Percentiles rank a stretch among this genome's conserved stretches.
Evolutionary conservation across 2,329 filamentous ascomycete genomes (phyloP).

Genomic region (Teratosphaeriaceae sp.): DNA sequence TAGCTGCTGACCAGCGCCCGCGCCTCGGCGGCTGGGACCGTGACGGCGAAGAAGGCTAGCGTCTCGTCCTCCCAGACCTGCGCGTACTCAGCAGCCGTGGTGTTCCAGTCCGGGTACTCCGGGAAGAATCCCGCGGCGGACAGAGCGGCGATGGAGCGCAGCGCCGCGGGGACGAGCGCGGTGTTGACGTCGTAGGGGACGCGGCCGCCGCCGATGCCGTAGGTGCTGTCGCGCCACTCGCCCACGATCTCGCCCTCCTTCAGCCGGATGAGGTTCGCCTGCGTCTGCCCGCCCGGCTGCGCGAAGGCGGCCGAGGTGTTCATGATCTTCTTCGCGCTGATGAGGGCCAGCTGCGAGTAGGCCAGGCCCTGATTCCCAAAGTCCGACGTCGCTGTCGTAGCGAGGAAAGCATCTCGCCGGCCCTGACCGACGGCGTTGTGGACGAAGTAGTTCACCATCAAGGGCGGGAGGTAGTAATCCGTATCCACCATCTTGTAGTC

Average conservation of each 20-base stretch:
- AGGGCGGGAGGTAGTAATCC: constrained; percentile 53
- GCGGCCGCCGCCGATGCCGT: constrained; percentile 54
- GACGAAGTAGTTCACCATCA: constrained; percentile 54
- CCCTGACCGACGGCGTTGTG: constrained; percentile 36
- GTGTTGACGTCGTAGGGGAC: constrained; percentile 63
- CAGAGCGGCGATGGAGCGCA: constrained; percentile 51
- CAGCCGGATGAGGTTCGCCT: constrained; percentile 52
- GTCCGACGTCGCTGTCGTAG: constrained; percentile 43
- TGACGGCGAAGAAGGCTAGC: constrained; percentile 50
- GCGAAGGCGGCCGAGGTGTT: constrained; percentile 49
- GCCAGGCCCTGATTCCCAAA: constrained; percentile 46
- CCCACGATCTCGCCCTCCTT: constrained; percentile 50
- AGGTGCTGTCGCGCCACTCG: constrained; percentile 57
- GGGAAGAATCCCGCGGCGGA: constrained; percentile 47
- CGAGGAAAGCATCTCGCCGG: constrained; percentile 33
- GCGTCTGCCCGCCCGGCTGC: constrained; percentile 36
- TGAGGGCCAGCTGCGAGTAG: constrained; percentile 46
- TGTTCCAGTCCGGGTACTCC: constrained; percentile 41
- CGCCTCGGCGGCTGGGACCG: constrained; percentile 40
- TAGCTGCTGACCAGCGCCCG: constrained; percentile 44
- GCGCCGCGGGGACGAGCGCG: constrained; percentile 54
- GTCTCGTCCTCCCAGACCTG: constrained; percentile 57
- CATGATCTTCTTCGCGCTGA: constrained; percentile 54
- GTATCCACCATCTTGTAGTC: constrained; percentile 47
- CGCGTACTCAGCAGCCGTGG: constrained; percentile 44